Evolutionary conservation across 805 yeast species (phyloP).

Genomic region (Zygoascus ofunaensis): DNA sequence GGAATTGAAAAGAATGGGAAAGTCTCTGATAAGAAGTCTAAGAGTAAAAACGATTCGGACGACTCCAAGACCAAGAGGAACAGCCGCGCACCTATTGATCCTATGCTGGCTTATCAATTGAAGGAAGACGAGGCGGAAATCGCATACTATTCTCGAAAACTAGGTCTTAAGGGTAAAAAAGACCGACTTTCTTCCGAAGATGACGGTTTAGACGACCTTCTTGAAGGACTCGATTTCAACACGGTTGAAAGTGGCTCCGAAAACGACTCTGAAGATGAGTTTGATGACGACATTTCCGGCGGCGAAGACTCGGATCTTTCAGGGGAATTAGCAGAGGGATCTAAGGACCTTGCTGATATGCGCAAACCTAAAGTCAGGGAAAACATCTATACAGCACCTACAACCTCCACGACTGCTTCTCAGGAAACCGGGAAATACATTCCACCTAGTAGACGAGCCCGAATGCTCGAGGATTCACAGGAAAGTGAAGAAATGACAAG

Average conservation of each 20-base stretch:
- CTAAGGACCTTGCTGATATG: slow-evolving; percentile 15
- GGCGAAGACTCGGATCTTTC: slow-evolving; percentile 12
- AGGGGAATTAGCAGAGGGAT: slow-evolving; percentile 3
- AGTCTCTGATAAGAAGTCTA: slow-evolving; percentile 1
- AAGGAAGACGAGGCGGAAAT: slow-evolving; percentile 68
- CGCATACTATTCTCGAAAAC: slow-evolving; percentile 70
- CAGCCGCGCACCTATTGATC: not conserved
- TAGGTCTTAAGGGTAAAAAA: slow-evolving; percentile 54
- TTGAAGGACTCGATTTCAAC: slow-evolving; percentile 38
- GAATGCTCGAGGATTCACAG: slow-evolving; percentile 25
- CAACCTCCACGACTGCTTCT: slow-evolving; percentile 8
- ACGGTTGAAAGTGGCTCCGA: slow-evolving; percentile 16
- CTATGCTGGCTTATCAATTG: slow-evolving; percentile 22
- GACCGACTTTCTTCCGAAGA: slow-evolving; percentile 43
- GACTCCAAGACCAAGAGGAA: slow-evolving; percentile 35
- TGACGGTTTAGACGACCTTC: slow-evolving; percentile 72
- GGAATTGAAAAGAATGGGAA: slow-evolving; percentile 10
- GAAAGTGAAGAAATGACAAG: slow-evolving; percentile 39
- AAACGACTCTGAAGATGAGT: slow-evolving; percentile 1
- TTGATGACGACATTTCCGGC: slow-evolving; percentile 9
- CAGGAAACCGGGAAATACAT: slow-evolving; percentile 52
- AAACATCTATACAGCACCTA: slow-evolving; percentile 56
- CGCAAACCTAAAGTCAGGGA: slow-evolving; percentile 35
- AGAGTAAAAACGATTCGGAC: slow-evolving; percentile 26
- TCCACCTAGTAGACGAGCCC: slow-evolving; percentile 75